Percentiles rank a stretch among this genome's conserved stretches.
These are phyloP conservation scores for Cladophialophora chaetospira DNA, from an alignment of 2,329 filamentous ascomycete genomes.

Conservation along the genomic window DNA sequence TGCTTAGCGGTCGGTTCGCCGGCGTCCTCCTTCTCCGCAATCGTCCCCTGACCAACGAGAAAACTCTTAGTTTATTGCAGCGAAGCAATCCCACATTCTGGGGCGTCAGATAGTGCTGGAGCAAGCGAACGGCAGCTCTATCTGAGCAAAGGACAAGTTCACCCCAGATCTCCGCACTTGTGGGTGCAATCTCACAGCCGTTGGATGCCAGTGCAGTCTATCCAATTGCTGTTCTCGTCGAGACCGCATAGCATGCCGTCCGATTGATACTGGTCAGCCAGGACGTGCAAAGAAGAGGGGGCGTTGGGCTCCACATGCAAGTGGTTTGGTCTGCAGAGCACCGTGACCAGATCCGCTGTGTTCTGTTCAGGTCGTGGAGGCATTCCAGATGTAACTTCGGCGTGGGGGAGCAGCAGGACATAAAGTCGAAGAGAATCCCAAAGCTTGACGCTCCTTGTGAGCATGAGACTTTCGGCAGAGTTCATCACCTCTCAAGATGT, in stretches of 20 bases:
- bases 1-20: too few relatives aligned
- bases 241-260: background rate
- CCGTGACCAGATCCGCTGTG: background rate
- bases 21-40: too few relatives aligned
- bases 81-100: conserved; percentile 11
- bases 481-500: conserved; percentile 4
- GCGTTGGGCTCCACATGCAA: conserved; percentile 3
- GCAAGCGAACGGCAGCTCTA: background rate
- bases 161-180: background rate
- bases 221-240: conserved; percentile 7
- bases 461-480: background rate
- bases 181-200: background rate
- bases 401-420: conserved; percentile 2
- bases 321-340: background rate
- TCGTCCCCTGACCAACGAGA: too few relatives aligned
- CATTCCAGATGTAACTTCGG: background rate
- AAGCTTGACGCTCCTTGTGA: background rate
- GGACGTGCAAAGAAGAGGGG: background rate
- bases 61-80: background rate
- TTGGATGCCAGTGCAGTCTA: background rate
- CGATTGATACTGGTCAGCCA: background rate
- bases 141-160: background rate
- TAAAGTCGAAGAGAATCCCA: background rate
- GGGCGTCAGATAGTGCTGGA: background rate
- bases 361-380: background rate